Base-by-base conservation (phyloP, 2,329 filamentous ascomycete species). In the Penicillium occitanis region DNA sequence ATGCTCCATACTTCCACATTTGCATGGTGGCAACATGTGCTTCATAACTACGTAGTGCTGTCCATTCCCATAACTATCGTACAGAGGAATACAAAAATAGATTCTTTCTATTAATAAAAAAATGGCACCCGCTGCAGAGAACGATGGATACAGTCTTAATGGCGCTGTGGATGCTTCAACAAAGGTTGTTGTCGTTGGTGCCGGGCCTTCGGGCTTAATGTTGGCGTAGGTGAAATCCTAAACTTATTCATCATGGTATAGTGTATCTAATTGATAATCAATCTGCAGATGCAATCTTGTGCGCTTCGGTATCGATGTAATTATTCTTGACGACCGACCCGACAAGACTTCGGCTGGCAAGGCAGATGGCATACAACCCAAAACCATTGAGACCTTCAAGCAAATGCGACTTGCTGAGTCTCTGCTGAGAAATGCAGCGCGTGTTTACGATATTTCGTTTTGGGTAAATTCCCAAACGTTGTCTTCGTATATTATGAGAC, bases 341-440 rank as follows among this genome's bases (percentile, higher is more conserved):
- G 86, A 90, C 71, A 87, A 87, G 72, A 93, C 90, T 1, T 82
- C 86, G 5, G 88, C 88, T 8, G 90, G 90, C 50, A 82, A 86
- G 65, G 89, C 89, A 68, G 90, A 92, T 75, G 90, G 90, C 48
- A 80, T 92, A 62, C 90, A 92, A 72, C 90, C 90, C 53, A 92
- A 92, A 78, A 90, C 89, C 0, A 91, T 93, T 71, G 90, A 92
- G 79, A 92, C 90, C 0, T 85, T 92, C 71, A 85, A 87, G 68
- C 90, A 91, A 77, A 87, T 92, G 81, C 83, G 89, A 40, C 78
- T 92, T n/a, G 88, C 87, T n/a, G 89, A 91, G 69, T 81, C 85
- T 1, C 77, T 92, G 35, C 77, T 92, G 50, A 85, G 86, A 68
- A 85, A 88, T 71, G 90, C 88, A 35, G 89, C 89, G 60, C 86